Base-by-base conservation (phyloP, 495 filamentous ascomycete genomes). In the Penicillium coprophilum region DNA sequence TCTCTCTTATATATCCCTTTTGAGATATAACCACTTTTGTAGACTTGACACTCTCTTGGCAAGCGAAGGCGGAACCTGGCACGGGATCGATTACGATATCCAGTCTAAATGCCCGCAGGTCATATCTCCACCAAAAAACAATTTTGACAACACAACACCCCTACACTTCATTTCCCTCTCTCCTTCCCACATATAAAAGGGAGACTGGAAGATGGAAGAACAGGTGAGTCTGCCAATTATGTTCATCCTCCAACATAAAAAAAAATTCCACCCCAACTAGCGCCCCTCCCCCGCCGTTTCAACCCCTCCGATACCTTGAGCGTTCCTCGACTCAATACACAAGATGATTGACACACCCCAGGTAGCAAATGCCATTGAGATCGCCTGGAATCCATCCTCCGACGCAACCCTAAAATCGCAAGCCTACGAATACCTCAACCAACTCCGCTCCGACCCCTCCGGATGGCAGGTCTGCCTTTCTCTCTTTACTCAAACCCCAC, bases 301-400 rank as follows among this genome's bases (percentile, higher is more conserved):
- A 52, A 56, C 67, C 67, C 68, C 61, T 65, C 68, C 46, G 17
- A 23, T 12, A 49, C 17, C 12, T 36, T 23, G 24, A 46, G 8
- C 19, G 3, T 12, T 45, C 55, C 58, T 61, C 59, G 60, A 50
- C 15, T 24, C 8, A 30, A 31, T 4, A 30, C n/a, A 56, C 41
- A 32, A 36, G 27, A 59, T 44, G 32, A 63, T 58, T 63, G 57
- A 64, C 57, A 55, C 32, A 17, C 56, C 19, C 50, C 68, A 96
- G 91, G 86, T 96, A 72, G 87, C 91, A 72, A 91, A 88, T 73
- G 92, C 92, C 71, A 92, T 97, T 76, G 82, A 94, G 70, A 91
- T 96, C 77, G 89, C 88, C 74, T 90, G 81, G 79, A 85, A 93
- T 72, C 86, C 89, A 60, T 70, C 77, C 57, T 84, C 90, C 53